A percentile compares a stretch with the other conserved stretches of the same genome.
These are phyloP conservation scores for Talaromyces sp. DNA, from an alignment of 2,329 filamentous ascomycete genomes.

Conservation along the genomic window DNA sequence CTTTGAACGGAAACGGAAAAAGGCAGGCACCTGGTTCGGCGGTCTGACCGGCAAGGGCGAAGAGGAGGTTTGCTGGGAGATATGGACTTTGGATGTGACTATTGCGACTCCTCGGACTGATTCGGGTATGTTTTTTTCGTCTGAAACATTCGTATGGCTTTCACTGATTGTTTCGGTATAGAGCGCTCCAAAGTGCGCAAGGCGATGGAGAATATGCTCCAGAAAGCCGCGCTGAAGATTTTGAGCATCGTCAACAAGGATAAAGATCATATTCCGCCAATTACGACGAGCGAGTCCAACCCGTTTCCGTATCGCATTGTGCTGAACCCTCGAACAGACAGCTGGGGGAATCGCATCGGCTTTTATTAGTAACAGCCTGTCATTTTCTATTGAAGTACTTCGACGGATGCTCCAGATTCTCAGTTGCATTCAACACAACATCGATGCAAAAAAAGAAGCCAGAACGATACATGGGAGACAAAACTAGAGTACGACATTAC, in stretches of 20 bases:
- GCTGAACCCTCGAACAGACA: conserved; percentile 74
- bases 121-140: conserved; percentile 55
- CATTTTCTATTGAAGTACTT: background rate
- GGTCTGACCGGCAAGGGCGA: conserved; percentile 57
- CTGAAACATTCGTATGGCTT: background rate
- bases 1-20: conserved; percentile 84
- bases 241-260: conserved; percentile 79
- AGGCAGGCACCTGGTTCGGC: conserved; percentile 65
- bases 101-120: conserved; percentile 85
- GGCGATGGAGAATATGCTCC: conserved; percentile 84
- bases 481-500: background rate
- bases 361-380: conserved; percentile 50
- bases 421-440: background rate
- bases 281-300: conserved; percentile 84
- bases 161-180: conserved; percentile 25
- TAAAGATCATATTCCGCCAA: conserved; percentile 94
- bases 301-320: conserved; percentile 93
- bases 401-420: background rate
- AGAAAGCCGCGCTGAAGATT: conserved; percentile 84
- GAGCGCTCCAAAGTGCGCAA: conserved; percentile 83
- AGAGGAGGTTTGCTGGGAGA: conserved; percentile 95
- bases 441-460: background rate
- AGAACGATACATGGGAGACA: background rate
- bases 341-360: conserved; percentile 74
- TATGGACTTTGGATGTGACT: conserved; percentile 91